Base-by-base conservation (phyloP, 2,329 filamentous ascomycete species). In the Akanthomyces lecanii region DNA sequence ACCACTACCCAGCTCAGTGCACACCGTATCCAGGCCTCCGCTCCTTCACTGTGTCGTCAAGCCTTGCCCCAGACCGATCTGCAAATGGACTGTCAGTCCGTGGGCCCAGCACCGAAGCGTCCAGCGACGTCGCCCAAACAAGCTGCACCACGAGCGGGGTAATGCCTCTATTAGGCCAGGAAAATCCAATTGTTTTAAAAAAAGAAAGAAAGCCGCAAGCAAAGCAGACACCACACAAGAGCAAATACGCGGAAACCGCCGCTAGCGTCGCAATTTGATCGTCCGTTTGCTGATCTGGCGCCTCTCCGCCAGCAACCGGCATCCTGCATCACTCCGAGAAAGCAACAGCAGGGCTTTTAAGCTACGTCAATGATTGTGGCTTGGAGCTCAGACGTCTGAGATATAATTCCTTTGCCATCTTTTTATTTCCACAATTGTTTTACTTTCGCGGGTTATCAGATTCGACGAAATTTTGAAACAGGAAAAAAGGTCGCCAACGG, bases 121-220 rank as follows among this genome's bases (percentile, higher is more conserved):
- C 14, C 45, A n/a, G n/a, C 45, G 45, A 23, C 10, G 48, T 51
- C 33, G 51, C 36, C 52, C 52, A 54, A 52, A 53, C 52, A 16
- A 65, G 48, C 47, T 52, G 60, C 28, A 42, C 38, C 16, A 1
- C 64, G 61, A 50, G 61, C 47, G 38, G 58, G 38, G 58, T 53
- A 61, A 40, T n/a, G 36, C 14, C 36, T 51, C 23, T 52, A 50
- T 45, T 61, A 18, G 28, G 47, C 23, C 4, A 47, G 16, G 36
- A 55, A 21, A 21, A 21, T 21, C 21, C 21, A 21, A 21, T 21
- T 21, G 21, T 21, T 21, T 21, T 21, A 3, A 48, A 47, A 36
- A 8, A 36, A 50, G 2, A 38, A 21, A 21, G 21, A 21, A 21
- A 21, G 21, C 21, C 21, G 21, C 21, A 21, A 21, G 23, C 23